phyloP scores from a whole-genome alignment of 176 grass and related monocot species.

The Hordeum marinum region DNA sequence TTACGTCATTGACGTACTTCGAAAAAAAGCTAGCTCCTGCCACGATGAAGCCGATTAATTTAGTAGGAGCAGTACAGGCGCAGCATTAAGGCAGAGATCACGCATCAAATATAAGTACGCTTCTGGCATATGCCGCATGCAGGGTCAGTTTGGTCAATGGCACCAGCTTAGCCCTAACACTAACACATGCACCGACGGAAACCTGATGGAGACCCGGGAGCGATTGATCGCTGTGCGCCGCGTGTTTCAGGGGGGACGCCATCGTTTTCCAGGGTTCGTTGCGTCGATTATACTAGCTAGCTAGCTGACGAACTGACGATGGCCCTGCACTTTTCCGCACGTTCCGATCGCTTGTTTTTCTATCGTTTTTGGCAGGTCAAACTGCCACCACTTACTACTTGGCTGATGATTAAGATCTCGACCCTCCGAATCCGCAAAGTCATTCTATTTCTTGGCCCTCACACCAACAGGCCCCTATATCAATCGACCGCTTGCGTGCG shows the following conservation, averaged over 20 bases:
- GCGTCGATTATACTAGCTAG: neutral
- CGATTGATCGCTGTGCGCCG: neutral
- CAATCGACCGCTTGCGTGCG: neutral
- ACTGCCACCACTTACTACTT: neutral
- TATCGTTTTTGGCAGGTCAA: neutral
- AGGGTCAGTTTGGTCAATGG: neutral
- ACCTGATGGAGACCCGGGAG: slow-evolving; percentile 9
- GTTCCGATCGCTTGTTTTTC: neutral
- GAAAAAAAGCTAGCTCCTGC: neutral
- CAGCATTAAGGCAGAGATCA: neutral
- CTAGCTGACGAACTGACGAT: neutral
- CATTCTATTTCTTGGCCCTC: neutral
- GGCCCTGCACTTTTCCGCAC: neutral
- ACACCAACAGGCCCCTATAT: neutral
- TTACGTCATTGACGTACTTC: too few species aligned
- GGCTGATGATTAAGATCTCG: neutral
- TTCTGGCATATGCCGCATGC: neutral
- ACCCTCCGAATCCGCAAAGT: neutral
- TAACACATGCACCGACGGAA: slow-evolving; percentile 13
- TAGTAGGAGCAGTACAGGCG: neutral
- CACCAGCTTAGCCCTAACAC: neutral
- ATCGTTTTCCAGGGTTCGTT: neutral
- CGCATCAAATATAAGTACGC: neutral
- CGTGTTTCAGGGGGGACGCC: neutral
- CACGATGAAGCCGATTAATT: neutral